These are phyloP conservation scores for Xylariaceae sp. DNA, from an alignment of 2,329 filamentous ascomycete genomes.

Conservation along the genomic window DNA sequence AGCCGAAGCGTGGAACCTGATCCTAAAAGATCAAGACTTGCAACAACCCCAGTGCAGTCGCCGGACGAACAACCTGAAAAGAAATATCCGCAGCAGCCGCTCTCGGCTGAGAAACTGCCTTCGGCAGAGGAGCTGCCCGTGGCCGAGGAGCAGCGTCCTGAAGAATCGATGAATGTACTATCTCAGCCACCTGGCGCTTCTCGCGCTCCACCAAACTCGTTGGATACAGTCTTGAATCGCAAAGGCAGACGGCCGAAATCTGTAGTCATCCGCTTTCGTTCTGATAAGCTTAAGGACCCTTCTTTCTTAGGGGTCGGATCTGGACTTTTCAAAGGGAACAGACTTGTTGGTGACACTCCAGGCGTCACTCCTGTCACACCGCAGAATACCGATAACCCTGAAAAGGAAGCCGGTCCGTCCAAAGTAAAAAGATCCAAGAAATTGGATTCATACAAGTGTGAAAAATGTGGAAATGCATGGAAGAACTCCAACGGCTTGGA, in stretches of 20 bases:
- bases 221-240: constrained; percentile 24
- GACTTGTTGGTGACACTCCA: background rate
- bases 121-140: background rate
- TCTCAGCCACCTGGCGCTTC: constrained; percentile 25
- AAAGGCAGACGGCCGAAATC: constrained; percentile 31
- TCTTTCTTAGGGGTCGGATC: constrained; percentile 14
- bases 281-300: constrained; percentile 26
- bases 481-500: constrained; percentile 58
- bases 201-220: constrained; percentile 26
- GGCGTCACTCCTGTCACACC: background rate
- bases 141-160: background rate
- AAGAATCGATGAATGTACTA: constrained; percentile 1
- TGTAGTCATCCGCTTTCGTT: constrained; percentile 30
- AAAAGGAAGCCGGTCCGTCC: background rate
- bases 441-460: constrained; percentile 41
- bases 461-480: constrained; percentile 53
- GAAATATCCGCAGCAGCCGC: no score
- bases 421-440: constrained; percentile 2
- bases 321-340: background rate
- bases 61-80: no score
- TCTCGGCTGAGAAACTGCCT: no score
- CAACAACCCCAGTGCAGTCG: no score
- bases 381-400: background rate
- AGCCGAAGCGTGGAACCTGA: no score
- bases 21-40: no score